These are phyloP conservation scores for Podospora tetraspora DNA, from an alignment of 495 filamentous ascomycete genomes.

Conservation along the genomic window DNA sequence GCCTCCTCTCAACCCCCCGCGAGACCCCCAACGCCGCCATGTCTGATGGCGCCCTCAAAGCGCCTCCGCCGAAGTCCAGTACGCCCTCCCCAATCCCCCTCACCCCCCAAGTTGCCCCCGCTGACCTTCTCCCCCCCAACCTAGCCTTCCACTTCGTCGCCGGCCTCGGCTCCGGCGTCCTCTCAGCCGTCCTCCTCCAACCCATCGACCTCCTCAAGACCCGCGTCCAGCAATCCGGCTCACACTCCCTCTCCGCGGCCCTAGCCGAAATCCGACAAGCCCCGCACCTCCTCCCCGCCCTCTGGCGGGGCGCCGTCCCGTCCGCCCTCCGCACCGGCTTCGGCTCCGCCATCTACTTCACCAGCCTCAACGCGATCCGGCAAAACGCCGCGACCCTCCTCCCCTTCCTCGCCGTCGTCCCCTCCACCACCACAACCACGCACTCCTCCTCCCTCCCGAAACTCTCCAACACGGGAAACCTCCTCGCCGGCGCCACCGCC, in stretches of 20 bases:
- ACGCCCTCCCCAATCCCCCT: conserved; percentile 5
- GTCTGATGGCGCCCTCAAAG: conserved; percentile 34
- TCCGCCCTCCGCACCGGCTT: conserved; percentile 88
- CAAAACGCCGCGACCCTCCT: conserved; percentile 54
- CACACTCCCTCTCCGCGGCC: conserved; percentile 59
- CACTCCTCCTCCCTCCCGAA: conserved; percentile 71
- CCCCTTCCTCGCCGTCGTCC: conserved; percentile 27
- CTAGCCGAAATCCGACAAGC: conserved; percentile 63
- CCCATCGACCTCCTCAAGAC: conserved; percentile 96
- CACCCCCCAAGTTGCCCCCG: background rate
- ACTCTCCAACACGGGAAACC: conserved; percentile 78
- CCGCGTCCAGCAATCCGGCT: conserved; percentile 74
- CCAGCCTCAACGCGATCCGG: conserved; percentile 75
- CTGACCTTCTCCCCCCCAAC: conserved; percentile 9
- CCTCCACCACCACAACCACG: background rate
- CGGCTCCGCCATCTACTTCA: conserved; percentile 93
- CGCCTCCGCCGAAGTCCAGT: conserved; percentile 30
- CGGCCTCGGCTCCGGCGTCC: conserved; percentile 79
- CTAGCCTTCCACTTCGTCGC: conserved; percentile 80
- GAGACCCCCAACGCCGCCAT: conserved; percentile 19
- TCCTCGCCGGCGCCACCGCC: conserved; percentile 76
- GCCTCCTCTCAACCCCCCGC: background rate
- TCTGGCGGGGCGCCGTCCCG: conserved; percentile 93
- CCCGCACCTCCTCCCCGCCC: conserved; percentile 52
- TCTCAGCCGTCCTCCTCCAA: conserved; percentile 85